Percentiles rank a stretch among this genome's conserved stretches.
phyloP scores from a whole-genome alignment of 1,139 yeast genomes.

The Kurtzmaniella quercitrusa region DNA sequence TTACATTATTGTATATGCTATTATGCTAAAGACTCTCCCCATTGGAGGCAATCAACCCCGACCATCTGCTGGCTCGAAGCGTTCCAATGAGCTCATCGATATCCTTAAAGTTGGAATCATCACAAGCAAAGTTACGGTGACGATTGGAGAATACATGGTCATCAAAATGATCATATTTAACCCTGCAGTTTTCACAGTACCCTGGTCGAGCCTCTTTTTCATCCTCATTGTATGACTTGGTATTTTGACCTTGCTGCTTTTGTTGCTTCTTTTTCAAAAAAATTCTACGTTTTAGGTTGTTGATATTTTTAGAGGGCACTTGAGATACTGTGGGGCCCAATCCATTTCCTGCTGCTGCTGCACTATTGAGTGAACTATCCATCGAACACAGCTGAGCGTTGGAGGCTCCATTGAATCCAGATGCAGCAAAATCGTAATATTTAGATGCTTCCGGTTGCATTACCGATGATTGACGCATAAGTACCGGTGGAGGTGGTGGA shows the following conservation, averaged over 20 bases:
- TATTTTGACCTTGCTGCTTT: slow-evolving; percentile 10
- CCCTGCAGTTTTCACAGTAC: slow-evolving; percentile 92
- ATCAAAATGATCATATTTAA: slow-evolving; percentile 75
- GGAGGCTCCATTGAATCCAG: slow-evolving; percentile 72
- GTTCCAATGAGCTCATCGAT: slow-evolving; percentile 66
- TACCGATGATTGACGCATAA: slow-evolving; percentile 29
- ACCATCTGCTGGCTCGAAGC: slow-evolving; percentile 39
- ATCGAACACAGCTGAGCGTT: slow-evolving; percentile 36
- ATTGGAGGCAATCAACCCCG: slow-evolving; percentile 42
- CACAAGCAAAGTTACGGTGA: slow-evolving; percentile 78
- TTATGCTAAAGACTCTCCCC: slow-evolving; percentile 23
- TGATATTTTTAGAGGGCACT: slow-evolving; percentile 64
- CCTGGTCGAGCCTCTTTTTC: slow-evolving; percentile 49
- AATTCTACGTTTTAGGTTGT: slow-evolving; percentile 52
- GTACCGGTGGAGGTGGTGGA: slow-evolving; percentile 14
- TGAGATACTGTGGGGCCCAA: slow-evolving; percentile 65
- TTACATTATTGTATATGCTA: neutral
- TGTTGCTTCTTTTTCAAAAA: slow-evolving; percentile 39
- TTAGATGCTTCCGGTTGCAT: slow-evolving; percentile 31
- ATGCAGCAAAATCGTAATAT: slow-evolving; percentile 68
- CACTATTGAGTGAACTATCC: slow-evolving; percentile 42
- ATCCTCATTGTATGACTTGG: slow-evolving; percentile 10
- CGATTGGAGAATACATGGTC: slow-evolving; percentile 68
- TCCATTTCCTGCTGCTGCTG: slow-evolving; percentile 51
- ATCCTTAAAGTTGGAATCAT: slow-evolving; percentile 66